Conservation (phyloP, 768 basidiomycete species). For the Russula abietina region DNA sequence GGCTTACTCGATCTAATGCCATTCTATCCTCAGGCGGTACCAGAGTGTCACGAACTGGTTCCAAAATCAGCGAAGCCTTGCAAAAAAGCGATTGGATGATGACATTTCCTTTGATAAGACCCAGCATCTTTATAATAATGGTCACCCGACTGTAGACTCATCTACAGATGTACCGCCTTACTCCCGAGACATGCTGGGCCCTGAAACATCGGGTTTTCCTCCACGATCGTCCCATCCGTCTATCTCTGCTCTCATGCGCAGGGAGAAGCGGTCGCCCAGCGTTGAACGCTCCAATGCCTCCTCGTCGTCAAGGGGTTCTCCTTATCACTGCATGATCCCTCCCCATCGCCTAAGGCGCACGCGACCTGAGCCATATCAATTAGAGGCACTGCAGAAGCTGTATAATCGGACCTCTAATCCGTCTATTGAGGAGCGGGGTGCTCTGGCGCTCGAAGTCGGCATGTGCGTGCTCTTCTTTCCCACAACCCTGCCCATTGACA, state of each 20-base stretch:
- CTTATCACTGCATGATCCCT: conserved; percentile 39
- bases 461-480: conserved; percentile 37
- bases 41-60: conserved; percentile 84
- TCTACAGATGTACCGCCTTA: conserved; percentile 25
- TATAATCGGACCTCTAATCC: conserved; percentile 65
- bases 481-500: conserved; percentile 7
- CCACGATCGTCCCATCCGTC: conserved; percentile 39
- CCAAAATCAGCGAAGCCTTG: conserved; percentile 75
- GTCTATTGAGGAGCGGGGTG: conserved; percentile 72
- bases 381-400: conserved; percentile 66
- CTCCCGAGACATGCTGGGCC: conserved; percentile 32
- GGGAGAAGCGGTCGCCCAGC: conserved; percentile 33
- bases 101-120: conserved; percentile 35
- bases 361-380: conserved; percentile 73
- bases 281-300: conserved; percentile 32
- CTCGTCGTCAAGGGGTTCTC: conserved; percentile 37
- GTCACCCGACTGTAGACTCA: conserved; percentile 22
- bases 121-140: conserved; percentile 28
- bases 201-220: conserved; percentile 30
- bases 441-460: conserved; percentile 68
- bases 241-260: conserved; percentile 33
- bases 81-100: conserved; percentile 65
- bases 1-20: conserved; percentile 8
- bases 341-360: conserved; percentile 59
- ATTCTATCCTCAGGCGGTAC: conserved; percentile 52